Percentiles rank a stretch among this genome's conserved stretches.
Evolutionary conservation across 495 filamentous ascomycete genomes (phyloP).

Genomic region (Trichoderma reesei): DNA sequence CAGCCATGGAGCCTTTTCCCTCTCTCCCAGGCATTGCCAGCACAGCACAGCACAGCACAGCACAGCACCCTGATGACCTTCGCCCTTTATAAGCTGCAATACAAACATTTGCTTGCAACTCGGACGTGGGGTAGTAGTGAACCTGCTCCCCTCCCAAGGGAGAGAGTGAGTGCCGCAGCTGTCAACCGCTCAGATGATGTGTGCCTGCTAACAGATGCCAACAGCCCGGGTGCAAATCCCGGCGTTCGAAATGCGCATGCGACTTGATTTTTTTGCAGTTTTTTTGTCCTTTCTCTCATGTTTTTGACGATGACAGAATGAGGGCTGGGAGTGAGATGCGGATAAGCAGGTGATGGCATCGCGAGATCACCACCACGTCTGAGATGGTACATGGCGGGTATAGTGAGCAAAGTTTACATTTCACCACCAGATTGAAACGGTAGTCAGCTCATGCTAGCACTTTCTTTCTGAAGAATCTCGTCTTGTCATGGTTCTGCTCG

Average conservation of each 20-base stretch:
- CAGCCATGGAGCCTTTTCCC: neutral
- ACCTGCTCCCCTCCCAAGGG: constrained; percentile 9
- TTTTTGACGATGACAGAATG: neutral
- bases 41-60: too few relatives aligned
- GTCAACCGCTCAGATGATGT: neutral
- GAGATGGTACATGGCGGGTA: too few relatives aligned
- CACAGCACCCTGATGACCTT: neutral
- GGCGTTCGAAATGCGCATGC: constrained; percentile 3
- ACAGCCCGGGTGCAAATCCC: constrained; percentile 10
- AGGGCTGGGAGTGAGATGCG: too few relatives aligned
- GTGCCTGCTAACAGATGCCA: neutral
- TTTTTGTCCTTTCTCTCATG: neutral
- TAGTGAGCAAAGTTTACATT: too few relatives aligned
- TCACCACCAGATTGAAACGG: too few relatives aligned
- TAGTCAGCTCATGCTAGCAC: too few relatives aligned
- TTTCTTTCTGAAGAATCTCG: too few relatives aligned
- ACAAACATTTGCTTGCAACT: neutral
- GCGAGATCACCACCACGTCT: too few relatives aligned
- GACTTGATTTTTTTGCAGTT: neutral
- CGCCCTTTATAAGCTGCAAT: neutral
- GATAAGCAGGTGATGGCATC: too few relatives aligned
- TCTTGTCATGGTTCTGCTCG: too few relatives aligned
- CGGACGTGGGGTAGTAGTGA: constrained; percentile 10
- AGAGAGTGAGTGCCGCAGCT: constrained; percentile 6
- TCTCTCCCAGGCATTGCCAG: neutral